These are phyloP conservation scores for Scytalidium sp. DNA, from an alignment of 2,329 filamentous ascomycete species.

Conservation along the genomic window DNA sequence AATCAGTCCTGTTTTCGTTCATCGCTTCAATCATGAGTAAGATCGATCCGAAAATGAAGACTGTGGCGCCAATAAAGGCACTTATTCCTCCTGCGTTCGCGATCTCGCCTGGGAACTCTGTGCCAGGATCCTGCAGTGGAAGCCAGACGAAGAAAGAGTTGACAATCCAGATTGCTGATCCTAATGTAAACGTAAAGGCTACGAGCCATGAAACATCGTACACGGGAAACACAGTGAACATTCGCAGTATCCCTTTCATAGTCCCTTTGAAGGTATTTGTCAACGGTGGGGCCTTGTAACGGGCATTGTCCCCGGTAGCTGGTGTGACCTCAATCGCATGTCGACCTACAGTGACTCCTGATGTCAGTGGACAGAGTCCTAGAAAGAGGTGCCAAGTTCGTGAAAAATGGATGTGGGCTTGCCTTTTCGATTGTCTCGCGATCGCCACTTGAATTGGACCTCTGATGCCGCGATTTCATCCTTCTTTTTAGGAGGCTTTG, in stretches of 20 bases:
- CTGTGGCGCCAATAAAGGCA: constrained; percentile 63
- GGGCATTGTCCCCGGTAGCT: constrained; percentile 9
- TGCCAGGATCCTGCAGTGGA: constrained; percentile 49
- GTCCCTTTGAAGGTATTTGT: constrained; percentile 25
- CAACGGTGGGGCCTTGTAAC: constrained; percentile 25
- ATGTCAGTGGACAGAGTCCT: not conserved
- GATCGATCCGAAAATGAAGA: constrained; percentile 63
- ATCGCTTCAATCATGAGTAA: constrained; percentile 64
- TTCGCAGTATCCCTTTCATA: constrained; percentile 37
- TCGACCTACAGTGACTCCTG: constrained; percentile 22
- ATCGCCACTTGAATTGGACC: constrained; percentile 36
- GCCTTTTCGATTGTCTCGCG: constrained; percentile 45
- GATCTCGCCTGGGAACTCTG: constrained; percentile 52
- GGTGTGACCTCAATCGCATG: constrained; percentile 35
- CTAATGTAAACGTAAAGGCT: constrained; percentile 50
- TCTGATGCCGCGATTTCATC: constrained; percentile 19
- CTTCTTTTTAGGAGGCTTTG: constrained; percentile 2
- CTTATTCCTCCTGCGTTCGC: constrained; percentile 56
- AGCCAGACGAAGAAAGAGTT: constrained; percentile 65
- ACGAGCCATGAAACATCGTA: constrained; percentile 58
- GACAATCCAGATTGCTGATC: constrained; percentile 52
- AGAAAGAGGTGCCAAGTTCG: not conserved
- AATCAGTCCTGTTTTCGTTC: constrained; percentile 63
- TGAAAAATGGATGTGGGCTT: not conserved
- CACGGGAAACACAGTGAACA: constrained; percentile 47